Evolutionary conservation across 1,139 yeast species (phyloP).

Genomic region (Blastobotrys indianensis): DNA sequence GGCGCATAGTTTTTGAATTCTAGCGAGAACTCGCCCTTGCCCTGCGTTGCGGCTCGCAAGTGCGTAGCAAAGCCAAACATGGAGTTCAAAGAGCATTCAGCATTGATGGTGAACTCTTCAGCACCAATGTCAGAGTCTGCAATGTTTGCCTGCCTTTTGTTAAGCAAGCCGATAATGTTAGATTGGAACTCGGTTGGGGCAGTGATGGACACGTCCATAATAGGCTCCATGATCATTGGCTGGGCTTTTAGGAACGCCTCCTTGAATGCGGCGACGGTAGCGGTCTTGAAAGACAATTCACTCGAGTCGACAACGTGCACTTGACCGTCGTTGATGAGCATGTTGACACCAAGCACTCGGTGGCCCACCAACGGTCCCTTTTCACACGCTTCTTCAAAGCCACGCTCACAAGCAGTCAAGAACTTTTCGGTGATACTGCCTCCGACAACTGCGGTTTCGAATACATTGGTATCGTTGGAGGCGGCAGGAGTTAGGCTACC

Average conservation of each 20-base stretch:
- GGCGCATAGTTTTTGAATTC: constrained; percentile 93
- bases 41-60: constrained; percentile 95
- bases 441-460: constrained; percentile 86
- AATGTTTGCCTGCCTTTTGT: constrained; percentile 88
- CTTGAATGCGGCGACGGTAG: constrained; percentile 86
- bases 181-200: constrained; percentile 98
- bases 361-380: constrained; percentile 98
- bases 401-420: constrained; percentile 90
- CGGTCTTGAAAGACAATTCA: constrained; percentile 90
- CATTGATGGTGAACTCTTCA: constrained; percentile 88
- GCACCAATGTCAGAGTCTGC: constrained; percentile 90
- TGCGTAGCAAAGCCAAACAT: constrained; percentile 97
- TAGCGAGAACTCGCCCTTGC: constrained; percentile 95
- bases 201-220: constrained; percentile 86
- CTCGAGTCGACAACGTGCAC: constrained; percentile 96
- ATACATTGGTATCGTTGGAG: constrained; percentile 46
- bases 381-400: constrained; percentile 90
- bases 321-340: constrained; percentile 96
- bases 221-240: constrained; percentile 92
- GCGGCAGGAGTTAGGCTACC: constrained; percentile 70
- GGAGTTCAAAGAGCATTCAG: constrained; percentile 91
- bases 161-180: constrained; percentile 79
- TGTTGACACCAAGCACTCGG: constrained; percentile 82
- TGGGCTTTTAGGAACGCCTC: constrained; percentile 80
- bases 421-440: constrained; percentile 96